phyloP scores from a whole-genome alignment of 768 basidiomycete genomes.

The Pisolithus sp. region DNA sequence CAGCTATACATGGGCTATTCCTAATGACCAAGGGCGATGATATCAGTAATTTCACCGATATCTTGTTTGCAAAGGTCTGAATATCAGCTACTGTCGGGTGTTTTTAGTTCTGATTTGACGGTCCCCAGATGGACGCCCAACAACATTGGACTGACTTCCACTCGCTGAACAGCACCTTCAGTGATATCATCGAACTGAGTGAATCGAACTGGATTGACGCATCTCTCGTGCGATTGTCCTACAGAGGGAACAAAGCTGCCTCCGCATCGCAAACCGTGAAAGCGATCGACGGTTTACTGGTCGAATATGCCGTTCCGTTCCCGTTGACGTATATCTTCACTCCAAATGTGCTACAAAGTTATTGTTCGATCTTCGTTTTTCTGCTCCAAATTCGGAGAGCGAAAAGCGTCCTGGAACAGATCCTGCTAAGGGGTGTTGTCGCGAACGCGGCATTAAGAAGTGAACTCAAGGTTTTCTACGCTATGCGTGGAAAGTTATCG shows the following conservation, averaged over 20 bases:
- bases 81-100: neutral
- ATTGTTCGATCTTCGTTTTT: slow-evolving; percentile 64
- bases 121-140: slow-evolving; percentile 61
- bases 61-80: slow-evolving; percentile 65
- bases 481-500: slow-evolving; percentile 66
- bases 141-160: slow-evolving; percentile 78
- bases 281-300: slow-evolving; percentile 55
- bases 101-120: neutral
- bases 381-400: slow-evolving; percentile 69
- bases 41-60: slow-evolving; percentile 66
- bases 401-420: slow-evolving; percentile 63
- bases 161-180: slow-evolving; percentile 73
- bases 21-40: slow-evolving; percentile 76
- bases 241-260: slow-evolving; percentile 44
- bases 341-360: slow-evolving; percentile 46
- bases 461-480: slow-evolving; percentile 67
- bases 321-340: slow-evolving; percentile 76
- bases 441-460: slow-evolving; percentile 29
- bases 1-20: slow-evolving; percentile 60
- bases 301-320: slow-evolving; percentile 81
- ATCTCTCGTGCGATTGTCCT: slow-evolving; percentile 66
- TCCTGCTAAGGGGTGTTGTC: slow-evolving; percentile 52
- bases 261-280: slow-evolving; percentile 50
- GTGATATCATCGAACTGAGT: slow-evolving; percentile 53
- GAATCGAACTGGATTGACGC: slow-evolving; percentile 54